A percentile compares a stretch with the other conserved stretches of the same genome.
phyloP scores from a whole-genome alignment of 495 filamentous ascomycete genomes.

The Cercophora samala region DNA sequence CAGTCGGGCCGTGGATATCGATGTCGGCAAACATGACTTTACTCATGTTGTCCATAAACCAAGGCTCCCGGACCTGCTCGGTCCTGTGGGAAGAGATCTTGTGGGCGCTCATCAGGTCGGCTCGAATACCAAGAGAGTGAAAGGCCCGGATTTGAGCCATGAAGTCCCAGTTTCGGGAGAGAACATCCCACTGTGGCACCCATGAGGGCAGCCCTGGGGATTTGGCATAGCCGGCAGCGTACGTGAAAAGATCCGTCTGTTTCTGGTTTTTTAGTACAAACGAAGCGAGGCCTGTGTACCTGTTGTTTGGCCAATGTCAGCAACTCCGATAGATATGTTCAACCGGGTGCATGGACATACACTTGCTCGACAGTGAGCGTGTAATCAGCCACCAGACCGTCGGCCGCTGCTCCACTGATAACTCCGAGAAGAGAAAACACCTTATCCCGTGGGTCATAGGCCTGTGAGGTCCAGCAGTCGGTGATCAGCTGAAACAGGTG shows the following conservation, averaged over 20 bases:
- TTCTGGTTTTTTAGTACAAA: conserved; percentile 18
- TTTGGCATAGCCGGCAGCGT: conserved; percentile 19
- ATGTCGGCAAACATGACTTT: neutral
- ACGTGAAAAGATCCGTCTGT: conserved; percentile 17
- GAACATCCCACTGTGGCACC: conserved; percentile 24
- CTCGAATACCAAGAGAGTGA: conserved; percentile 3
- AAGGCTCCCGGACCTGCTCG: conserved; percentile 4
- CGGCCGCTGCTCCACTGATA: conserved; percentile 18
- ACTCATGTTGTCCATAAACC: neutral
- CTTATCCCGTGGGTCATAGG: conserved; percentile 31
- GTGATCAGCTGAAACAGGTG: conserved; percentile 24
- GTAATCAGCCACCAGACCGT: conserved; percentile 26
- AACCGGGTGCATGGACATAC: conserved; percentile 3
- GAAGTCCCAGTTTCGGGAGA: conserved; percentile 20
- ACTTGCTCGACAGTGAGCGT: conserved; percentile 21
- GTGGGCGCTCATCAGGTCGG: neutral
- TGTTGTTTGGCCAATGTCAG: neutral
- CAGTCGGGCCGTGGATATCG: conserved; percentile 17
- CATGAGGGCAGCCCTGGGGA: conserved; percentile 23
- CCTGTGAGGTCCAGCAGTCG: conserved; percentile 23
- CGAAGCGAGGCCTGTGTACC: conserved; percentile 22
- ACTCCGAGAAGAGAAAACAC: conserved; percentile 31
- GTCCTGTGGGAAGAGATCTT: neutral
- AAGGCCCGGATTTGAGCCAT: conserved; percentile 14
- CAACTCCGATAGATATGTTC: neutral